Base-by-base conservation (phyloP, 768 basidiomycete genomes). In the Termitomyces sp. region DNA sequence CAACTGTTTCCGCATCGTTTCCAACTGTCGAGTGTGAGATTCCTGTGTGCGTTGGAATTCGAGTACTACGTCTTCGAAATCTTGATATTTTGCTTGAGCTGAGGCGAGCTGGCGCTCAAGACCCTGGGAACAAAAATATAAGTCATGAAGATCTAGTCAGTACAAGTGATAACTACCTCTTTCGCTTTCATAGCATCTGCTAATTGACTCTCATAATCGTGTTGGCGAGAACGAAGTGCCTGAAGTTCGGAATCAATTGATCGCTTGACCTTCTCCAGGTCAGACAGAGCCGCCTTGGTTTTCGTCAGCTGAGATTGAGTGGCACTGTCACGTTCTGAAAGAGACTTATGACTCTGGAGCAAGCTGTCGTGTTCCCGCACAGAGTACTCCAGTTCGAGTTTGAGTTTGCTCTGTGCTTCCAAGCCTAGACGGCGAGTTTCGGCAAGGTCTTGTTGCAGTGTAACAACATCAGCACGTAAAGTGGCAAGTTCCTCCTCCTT, bases 11-110 rank as follows among this genome's bases (percentile, higher is more conserved):
- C 81, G 81, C 52, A 79, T 69, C 5, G 79, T 74, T 22, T 95
- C 89, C 56, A 89, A 66, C 60, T 93, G 88, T 5, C 87, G 81
- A 46, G 84, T 79, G 58, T 87, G 84, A 15, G 84, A 75, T 11
- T 82, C 83, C 65, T 90, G 83, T 55, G 94, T 93, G 30, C 90
- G 79, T 68, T 98, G 90, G 48, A 90, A 78, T 61, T 89, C 84
- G 6, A 97, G 77, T 1, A 91, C 81, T 0, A 87, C 81, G 65
- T 98, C 96, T 69, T 99, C 96, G 54, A 93, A 87, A 55, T 88
- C 86, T 54, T 88, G 83, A 57, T 87, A 88, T 62, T 91, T 91
- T 35, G 79, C 76, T 63, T 90, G 88, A 6, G 88, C 80, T 21
- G 79, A 70, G 0, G 74, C 67, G n/a, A 96, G 70, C 66, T 94